phyloP scores from a whole-genome alignment of 2,329 filamentous ascomycete species.

The Cladosporium velox region DNA sequence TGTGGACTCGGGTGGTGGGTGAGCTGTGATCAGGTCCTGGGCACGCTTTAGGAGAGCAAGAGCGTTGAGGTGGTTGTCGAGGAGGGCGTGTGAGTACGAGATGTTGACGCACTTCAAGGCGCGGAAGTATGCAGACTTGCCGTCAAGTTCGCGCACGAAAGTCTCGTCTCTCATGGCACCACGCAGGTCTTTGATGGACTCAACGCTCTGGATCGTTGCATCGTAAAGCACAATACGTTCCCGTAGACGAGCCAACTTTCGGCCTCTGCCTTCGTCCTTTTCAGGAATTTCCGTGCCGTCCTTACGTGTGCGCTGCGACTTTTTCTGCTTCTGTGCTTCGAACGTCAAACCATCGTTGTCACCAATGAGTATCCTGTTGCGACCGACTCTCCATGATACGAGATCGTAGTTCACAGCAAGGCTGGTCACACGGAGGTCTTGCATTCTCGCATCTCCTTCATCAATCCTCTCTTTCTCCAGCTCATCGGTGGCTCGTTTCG shows the following conservation, averaged over 20 bases:
- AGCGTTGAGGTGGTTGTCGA: slow-evolving; percentile 72
- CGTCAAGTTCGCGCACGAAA: slow-evolving; percentile 76
- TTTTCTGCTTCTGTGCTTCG: slow-evolving; percentile 55
- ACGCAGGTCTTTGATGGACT: slow-evolving; percentile 84
- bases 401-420: slow-evolving; percentile 93
- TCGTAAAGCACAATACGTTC: slow-evolving; percentile 90
- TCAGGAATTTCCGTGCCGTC: slow-evolving; percentile 49
- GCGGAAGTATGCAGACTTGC: slow-evolving; percentile 79
- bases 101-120: slow-evolving; percentile 87
- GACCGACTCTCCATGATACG: slow-evolving; percentile 90
- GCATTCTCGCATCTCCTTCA: slow-evolving; percentile 82
- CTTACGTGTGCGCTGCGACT: slow-evolving; percentile 53
- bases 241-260: slow-evolving; percentile 76
- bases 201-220: slow-evolving; percentile 84
- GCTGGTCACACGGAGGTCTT: slow-evolving; percentile 86
- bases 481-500: slow-evolving; percentile 91
- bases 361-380: slow-evolving; percentile 88
- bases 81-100: slow-evolving; percentile 77
- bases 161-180: slow-evolving; percentile 82
- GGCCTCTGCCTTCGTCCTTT: slow-evolving; percentile 69
- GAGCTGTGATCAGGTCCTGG: slow-evolving; percentile 58
- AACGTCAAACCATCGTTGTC: slow-evolving; percentile 72
- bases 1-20: slow-evolving; percentile 27
- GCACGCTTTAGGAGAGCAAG: slow-evolving; percentile 82
- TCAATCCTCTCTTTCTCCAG: slow-evolving; percentile 78